Evolutionary conservation across 306 rosid species (phyloP).

Genomic region (Fragaria vesca): DNA sequence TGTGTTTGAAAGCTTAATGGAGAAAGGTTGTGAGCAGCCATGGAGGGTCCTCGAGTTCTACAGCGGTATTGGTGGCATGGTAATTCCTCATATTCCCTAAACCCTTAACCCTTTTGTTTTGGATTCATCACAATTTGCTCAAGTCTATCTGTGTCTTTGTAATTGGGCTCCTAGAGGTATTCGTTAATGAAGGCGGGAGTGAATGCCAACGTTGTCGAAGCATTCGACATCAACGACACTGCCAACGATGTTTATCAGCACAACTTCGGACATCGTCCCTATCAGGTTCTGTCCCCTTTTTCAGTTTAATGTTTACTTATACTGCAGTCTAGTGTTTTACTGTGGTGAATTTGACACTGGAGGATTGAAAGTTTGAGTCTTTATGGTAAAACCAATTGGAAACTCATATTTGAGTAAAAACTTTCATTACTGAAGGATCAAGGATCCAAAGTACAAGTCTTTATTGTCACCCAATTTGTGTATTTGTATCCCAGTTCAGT

Average conservation of each 20-base stretch:
- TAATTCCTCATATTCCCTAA: slow-evolving; percentile 6
- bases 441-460: background rate
- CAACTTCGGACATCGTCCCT: slow-evolving; percentile 83
- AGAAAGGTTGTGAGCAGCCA: slow-evolving; percentile 32
- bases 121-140: background rate
- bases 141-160: slow-evolving; percentile 7
- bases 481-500: background rate
- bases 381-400: background rate
- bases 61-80: slow-evolving; percentile 98
- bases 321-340: background rate
- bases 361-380: background rate
- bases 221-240: slow-evolving; percentile 84
- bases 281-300: slow-evolving; percentile 50
- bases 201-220: slow-evolving; percentile 63
- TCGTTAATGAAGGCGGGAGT: slow-evolving; percentile 61
- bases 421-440: background rate
- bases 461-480: background rate
- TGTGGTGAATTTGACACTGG: background rate
- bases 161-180: slow-evolving; percentile 50
- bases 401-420: background rate
- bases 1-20: slow-evolving; percentile 34
- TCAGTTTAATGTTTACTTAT: background rate
- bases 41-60: slow-evolving; percentile 88
- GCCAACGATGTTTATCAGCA: slow-evolving; percentile 84
- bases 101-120: background rate